Evolutionary conservation across 1,139 yeast genomes (phyloP).

Genomic region (Arxiozyma slooffiae): DNA sequence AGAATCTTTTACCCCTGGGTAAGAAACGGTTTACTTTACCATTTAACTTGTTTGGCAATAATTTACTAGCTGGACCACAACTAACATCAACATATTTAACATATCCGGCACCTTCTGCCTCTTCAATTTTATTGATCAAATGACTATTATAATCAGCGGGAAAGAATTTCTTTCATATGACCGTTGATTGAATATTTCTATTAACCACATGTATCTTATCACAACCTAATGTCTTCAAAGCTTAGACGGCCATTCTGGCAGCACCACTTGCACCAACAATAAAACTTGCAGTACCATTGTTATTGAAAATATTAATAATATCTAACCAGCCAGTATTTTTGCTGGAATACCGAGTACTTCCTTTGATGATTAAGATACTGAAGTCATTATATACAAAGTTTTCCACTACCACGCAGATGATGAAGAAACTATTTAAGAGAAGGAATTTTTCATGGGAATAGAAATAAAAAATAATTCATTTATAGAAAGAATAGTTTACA

Average conservation of each 20-base stretch:
- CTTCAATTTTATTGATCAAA: slow-evolving; percentile 44
- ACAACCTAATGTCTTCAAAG: slow-evolving; percentile 74
- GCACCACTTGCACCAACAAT: slow-evolving; percentile 98
- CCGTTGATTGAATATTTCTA: slow-evolving; percentile 63
- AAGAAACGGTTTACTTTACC: slow-evolving; percentile 42
- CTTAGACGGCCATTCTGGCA: slow-evolving; percentile 87
- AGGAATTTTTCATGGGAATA: too few relatives aligned
- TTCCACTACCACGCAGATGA: too few relatives aligned
- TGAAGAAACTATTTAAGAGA: too few relatives aligned
- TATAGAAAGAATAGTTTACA: too few relatives aligned
- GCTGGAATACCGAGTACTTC: too few relatives aligned
- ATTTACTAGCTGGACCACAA: slow-evolving; percentile 82
- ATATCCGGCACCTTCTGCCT: slow-evolving; percentile 31
- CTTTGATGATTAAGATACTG: too few relatives aligned
- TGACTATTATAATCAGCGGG: slow-evolving; percentile 52
- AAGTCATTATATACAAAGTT: too few relatives aligned
- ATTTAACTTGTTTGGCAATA: slow-evolving; percentile 48
- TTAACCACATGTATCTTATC: slow-evolving; percentile 66
- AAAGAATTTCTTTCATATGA: slow-evolving; percentile 49
- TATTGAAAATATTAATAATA: slow-evolving; percentile 55
- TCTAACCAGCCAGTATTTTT: slow-evolving; percentile 98
- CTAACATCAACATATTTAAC: slow-evolving; percentile 60
- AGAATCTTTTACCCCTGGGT: slow-evolving; percentile 28
- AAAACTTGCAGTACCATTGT: slow-evolving; percentile 55
- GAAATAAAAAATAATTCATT: too few relatives aligned